These are phyloP conservation scores for Diplodia intermedia DNA, from an alignment of 2,329 filamentous ascomycete genomes.

Conservation along the genomic window DNA sequence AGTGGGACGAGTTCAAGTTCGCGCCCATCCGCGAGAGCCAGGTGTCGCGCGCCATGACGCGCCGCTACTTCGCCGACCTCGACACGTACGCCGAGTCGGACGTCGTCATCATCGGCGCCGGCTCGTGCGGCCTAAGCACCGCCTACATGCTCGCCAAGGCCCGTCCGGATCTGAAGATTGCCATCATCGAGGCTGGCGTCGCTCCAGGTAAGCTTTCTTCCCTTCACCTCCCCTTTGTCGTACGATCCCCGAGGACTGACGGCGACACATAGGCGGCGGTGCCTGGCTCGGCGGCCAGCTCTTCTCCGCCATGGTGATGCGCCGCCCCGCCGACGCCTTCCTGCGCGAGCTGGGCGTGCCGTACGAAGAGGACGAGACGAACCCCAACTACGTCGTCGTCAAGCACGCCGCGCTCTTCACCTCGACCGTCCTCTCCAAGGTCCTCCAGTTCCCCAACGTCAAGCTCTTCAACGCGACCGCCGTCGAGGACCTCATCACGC, in stretches of 20 bases:
- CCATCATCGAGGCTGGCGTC: slow-evolving; percentile 86
- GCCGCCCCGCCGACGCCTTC: slow-evolving; percentile 88
- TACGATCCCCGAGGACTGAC: neutral
- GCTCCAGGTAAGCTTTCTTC: slow-evolving; percentile 64
- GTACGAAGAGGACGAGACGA: slow-evolving; percentile 82
- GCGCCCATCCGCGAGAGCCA: slow-evolving; percentile 88
- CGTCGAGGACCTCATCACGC: slow-evolving; percentile 91
- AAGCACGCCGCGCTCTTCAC: slow-evolving; percentile 95
- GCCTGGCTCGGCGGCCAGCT: slow-evolving; percentile 94
- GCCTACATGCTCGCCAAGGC: slow-evolving; percentile 84
- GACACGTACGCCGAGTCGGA: slow-evolving; percentile 90
- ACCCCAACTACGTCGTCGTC: slow-evolving; percentile 75
- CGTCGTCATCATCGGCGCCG: slow-evolving; percentile 91
- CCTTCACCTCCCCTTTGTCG: neutral
- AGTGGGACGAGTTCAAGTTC: slow-evolving; percentile 85
- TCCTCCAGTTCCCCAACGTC: slow-evolving; percentile 84
- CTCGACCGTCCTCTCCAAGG: slow-evolving; percentile 81
- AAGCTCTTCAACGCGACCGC: slow-evolving; percentile 96
- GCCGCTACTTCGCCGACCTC: slow-evolving; percentile 89
- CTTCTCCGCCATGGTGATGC: slow-evolving; percentile 94
- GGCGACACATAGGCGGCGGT: slow-evolving; percentile 67
- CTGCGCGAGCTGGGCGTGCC: slow-evolving; percentile 80
- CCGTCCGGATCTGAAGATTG: slow-evolving; percentile 89
- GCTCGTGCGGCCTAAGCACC: slow-evolving; percentile 83
- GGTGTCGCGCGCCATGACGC: slow-evolving; percentile 91